Evolutionary conservation across 1,284 basidiomycete species (phyloP).

Genomic region (Ceratobasidium sp.): DNA sequence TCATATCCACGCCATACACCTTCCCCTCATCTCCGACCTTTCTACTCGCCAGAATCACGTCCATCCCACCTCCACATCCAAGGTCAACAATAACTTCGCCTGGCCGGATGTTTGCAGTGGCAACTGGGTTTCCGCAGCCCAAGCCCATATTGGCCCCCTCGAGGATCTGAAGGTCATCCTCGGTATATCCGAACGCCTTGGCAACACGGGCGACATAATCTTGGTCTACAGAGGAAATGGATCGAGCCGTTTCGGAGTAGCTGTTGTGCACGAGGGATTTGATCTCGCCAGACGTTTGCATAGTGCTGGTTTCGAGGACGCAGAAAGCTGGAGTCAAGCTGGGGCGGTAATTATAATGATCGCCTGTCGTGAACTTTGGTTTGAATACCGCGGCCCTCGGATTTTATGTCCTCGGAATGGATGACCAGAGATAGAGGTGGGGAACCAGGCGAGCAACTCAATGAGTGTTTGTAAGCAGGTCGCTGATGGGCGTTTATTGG

Average conservation of each 20-base stretch:
- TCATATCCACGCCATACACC: constrained; percentile 68
- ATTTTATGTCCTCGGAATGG: too few relatives aligned
- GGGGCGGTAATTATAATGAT: too few relatives aligned
- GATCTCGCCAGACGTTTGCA: constrained; percentile 5
- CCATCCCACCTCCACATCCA: constrained; percentile 68
- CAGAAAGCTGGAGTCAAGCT: constrained; percentile 3
- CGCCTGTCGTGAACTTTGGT: too few relatives aligned
- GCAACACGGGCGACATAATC: constrained; percentile 55
- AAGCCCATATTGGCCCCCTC: constrained; percentile 63
- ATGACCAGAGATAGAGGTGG: too few relatives aligned
- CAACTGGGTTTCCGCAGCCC: constrained; percentile 67
- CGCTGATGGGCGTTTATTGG: too few relatives aligned
- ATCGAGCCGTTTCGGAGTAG: constrained; percentile 11
- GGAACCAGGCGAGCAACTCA: too few relatives aligned
- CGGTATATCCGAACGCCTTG: constrained; percentile 63
- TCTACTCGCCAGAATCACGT: constrained; percentile 66
- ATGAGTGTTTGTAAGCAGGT: too few relatives aligned
- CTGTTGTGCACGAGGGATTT: constrained; percentile 14
- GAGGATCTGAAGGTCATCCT: constrained; percentile 61
- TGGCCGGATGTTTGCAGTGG: constrained; percentile 59
- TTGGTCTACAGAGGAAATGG: background rate
- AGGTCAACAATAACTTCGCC: constrained; percentile 69
- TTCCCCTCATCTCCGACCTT: constrained; percentile 65
- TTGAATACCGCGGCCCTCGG: too few relatives aligned
- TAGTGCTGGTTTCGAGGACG: too few relatives aligned